Conservation (phyloP, 2,329 filamentous ascomycete genomes). For the Scedosporium minutisporum region DNA sequence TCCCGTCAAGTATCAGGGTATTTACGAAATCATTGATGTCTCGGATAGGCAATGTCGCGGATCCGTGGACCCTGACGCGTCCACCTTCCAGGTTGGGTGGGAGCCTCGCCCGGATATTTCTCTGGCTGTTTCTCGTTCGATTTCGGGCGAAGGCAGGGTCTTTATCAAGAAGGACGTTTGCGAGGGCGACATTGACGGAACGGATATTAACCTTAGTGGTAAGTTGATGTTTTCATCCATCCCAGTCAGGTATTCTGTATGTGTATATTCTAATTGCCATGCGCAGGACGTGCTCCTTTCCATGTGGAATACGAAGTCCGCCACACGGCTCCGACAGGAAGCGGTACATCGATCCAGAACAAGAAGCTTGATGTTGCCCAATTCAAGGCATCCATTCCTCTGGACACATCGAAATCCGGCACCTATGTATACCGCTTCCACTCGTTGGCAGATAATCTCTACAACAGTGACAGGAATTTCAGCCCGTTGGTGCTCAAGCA, state of each 20-base stretch:
- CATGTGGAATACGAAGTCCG: conserved; percentile 72
- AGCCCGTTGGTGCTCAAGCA: conserved; percentile 65
- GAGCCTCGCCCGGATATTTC: conserved; percentile 68
- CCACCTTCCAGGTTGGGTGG: conserved; percentile 74
- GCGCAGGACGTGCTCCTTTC: conserved; percentile 65
- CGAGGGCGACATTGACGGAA: conserved; percentile 84
- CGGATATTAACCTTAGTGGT: conserved; percentile 74
- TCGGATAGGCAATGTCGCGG: conserved; percentile 75
- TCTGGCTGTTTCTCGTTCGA: conserved; percentile 54
- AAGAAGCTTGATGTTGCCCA: conserved; percentile 71
- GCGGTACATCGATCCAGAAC: conserved; percentile 54
- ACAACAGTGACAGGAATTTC: conserved; percentile 63
- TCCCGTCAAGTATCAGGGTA: conserved; percentile 55
- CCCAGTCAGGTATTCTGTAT: neutral
- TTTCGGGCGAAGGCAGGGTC: conserved; percentile 39
- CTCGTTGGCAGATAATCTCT: conserved; percentile 75
- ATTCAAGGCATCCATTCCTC: conserved; percentile 65
- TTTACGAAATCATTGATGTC: conserved; percentile 71
- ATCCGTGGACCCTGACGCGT: conserved; percentile 62
- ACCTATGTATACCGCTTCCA: conserved; percentile 79
- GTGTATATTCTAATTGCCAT: conserved; percentile 19
- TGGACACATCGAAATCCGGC: conserved; percentile 79
- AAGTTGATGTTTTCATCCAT: conserved; percentile 21
- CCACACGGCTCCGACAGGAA: conserved; percentile 58
- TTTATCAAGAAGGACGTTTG: conserved; percentile 77